Conservation (phyloP, 768 basidiomycete species). For the Hericium alpestre region DNA sequence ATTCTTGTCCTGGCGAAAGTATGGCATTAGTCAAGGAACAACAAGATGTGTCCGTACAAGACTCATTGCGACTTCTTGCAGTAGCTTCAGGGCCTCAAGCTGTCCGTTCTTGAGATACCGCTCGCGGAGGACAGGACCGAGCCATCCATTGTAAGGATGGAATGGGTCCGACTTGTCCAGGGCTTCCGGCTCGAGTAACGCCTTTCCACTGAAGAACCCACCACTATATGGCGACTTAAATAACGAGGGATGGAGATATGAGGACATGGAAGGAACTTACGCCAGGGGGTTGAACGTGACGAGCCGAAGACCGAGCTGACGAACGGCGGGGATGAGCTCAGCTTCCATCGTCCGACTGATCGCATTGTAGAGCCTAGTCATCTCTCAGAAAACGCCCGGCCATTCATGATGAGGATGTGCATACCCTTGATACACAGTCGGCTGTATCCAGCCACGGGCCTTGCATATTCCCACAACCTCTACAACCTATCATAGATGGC, state of each 20-base stretch:
- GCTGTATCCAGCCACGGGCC: constrained; percentile 41
- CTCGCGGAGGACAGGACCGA: constrained; percentile 36
- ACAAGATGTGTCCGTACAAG: too few species aligned
- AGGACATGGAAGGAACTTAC: constrained; percentile 15
- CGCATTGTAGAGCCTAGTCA: constrained; percentile 34
- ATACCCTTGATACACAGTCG: constrained; percentile 47
- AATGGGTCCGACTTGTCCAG: constrained; percentile 32
- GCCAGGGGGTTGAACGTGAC: constrained; percentile 50
- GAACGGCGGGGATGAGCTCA: constrained; percentile 45
- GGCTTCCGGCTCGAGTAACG: constrained; percentile 24
- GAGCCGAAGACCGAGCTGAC: constrained; percentile 46
- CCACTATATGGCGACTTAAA: constrained; percentile 22
- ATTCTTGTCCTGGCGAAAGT: constrained; percentile 28
- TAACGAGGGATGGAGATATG: neutral
- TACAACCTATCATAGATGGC: constrained; percentile 21
- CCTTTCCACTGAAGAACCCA: constrained; percentile 49
- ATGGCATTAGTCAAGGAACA: neutral
- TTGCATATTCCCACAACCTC: constrained; percentile 50
- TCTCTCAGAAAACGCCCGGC: neutral
- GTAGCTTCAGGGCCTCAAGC: constrained; percentile 31
- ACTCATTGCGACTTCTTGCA: constrained; percentile 32
- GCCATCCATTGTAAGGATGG: constrained; percentile 20
- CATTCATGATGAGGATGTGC: constrained; percentile 3
- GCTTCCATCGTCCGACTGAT: constrained; percentile 37
- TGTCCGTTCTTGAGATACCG: constrained; percentile 34